A percentile compares a stretch with the other conserved stretches of the same genome.
These are phyloP conservation scores for Rheum nobile DNA, from an alignment of 148 eudicot species.

Conservation along the genomic window DNA sequence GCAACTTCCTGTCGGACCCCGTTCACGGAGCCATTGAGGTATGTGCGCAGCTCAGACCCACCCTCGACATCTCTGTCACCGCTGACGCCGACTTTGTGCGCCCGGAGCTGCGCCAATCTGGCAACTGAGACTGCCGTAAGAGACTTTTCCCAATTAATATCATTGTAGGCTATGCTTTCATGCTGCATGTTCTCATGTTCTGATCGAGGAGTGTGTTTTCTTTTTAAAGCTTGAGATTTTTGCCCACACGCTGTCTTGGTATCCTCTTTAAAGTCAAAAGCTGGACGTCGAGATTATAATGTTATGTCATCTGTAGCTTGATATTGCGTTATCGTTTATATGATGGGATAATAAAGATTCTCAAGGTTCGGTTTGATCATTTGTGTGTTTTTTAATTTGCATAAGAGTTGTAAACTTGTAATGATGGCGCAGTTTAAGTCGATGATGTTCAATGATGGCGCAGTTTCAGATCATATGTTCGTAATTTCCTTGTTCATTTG, in stretches of 20 bases:
- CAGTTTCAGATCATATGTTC: no score
- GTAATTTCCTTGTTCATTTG: no score
- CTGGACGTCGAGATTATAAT: neutral
- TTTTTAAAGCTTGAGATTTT: neutral
- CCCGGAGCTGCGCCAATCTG: constrained; percentile 68
- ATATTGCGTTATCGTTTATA: neutral
- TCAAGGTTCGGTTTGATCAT: no score
- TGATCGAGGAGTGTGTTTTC: neutral
- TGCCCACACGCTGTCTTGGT: neutral
- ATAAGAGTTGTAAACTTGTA: no score
- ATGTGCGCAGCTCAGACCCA: constrained; percentile 87
- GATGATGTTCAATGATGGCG: no score
- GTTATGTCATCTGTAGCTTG: neutral
- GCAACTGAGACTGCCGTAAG: constrained; percentile 12
- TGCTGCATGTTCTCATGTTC: neutral
- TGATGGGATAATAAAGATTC: neutral
- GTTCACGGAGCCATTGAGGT: constrained; percentile 87
- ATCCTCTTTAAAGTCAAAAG: neutral
- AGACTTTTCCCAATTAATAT: neutral
- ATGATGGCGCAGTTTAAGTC: no score
- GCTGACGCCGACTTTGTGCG: constrained; percentile 93
- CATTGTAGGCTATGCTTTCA: neutral
- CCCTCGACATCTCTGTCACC: constrained; percentile 88
- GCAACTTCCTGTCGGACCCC: constrained; percentile 86
- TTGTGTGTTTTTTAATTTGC: no score